Evolutionary conservation across 2,329 filamentous ascomycete species (phyloP), one percentile per base, ranked within the genome.

Genomic region (Colletotrichum sp.): DNA sequence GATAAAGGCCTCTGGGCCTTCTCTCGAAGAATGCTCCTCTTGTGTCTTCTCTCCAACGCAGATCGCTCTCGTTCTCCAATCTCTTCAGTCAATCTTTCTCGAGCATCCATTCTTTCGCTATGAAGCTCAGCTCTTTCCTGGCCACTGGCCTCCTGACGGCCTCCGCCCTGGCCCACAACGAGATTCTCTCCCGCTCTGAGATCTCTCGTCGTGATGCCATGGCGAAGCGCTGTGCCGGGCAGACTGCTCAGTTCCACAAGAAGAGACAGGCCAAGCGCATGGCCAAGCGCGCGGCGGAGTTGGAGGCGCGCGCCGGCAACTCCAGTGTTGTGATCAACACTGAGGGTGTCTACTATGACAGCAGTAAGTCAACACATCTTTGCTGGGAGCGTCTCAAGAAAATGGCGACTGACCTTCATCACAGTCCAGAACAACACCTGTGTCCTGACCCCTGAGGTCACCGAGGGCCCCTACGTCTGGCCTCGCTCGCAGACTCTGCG

Each of bases 401-500:
- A 4, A 11, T 13, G 5, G 5, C 21, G 1, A 57, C 27, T 57
- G 54, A 51, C 43, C 2, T 57, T 27, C 4, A 29, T 57, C 15
- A 9, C 24, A 57, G 54, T 71, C 18, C 69, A 71, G 33, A 83
- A 84, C 73, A 79, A 72, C n/a, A 69, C 70, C 9, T 72, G 70
- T 4, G 33, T 72, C 3, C 33, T 72, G 33, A 68, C 57, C 15
- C 70, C 70, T 8, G 70, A 72, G 59, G 70, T 72, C 18, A 72
- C 70, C 34, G 43, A 58, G 51, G 70, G 70, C 4, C 70, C 70
- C 8, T 72, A 88, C 79, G 63, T 65, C 27, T 72, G 66, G 70
- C 84, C 75, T 81, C 87, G 34, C 76, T 82, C 29, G 86, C 86
- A 63, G 85, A 88, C 78, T 80, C 84, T 71, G 77, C 88, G 72